Evolutionary conservation across 2,329 filamentous ascomycete species (phyloP).

Genomic region (Fusarium sp.): DNA sequence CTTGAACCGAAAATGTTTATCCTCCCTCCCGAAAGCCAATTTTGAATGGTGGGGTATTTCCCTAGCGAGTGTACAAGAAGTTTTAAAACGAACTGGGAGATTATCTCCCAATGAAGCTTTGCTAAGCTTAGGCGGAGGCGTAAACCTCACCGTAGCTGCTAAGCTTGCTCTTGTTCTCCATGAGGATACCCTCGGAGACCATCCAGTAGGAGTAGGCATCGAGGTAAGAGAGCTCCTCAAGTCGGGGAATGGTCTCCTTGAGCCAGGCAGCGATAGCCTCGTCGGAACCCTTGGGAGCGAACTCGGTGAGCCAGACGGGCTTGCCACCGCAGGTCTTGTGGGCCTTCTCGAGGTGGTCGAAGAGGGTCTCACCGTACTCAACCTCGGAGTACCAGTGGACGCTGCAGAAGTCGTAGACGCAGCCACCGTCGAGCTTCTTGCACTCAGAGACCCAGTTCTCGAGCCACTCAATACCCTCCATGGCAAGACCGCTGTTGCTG

Average conservation of each 20-base stretch:
- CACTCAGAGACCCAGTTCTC: conserved; percentile 67
- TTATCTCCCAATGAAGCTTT: conserved; percentile 9
- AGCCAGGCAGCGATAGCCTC: conserved; percentile 64
- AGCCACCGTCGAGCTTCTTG: conserved; percentile 56
- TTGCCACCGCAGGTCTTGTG: conserved; percentile 60
- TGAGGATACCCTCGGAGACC: conserved; percentile 60
- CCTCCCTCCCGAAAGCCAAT: conserved; percentile 45
- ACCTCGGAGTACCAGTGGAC: conserved; percentile 75
- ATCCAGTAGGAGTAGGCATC: conserved; percentile 73
- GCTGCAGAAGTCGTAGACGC: conserved; percentile 72
- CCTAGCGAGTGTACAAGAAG: conserved; percentile 59
- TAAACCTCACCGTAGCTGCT: conserved; percentile 66
- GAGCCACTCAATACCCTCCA: conserved; percentile 72
- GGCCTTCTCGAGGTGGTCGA: conserved; percentile 66
- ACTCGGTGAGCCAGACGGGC: conserved; percentile 77
- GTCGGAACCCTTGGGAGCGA: conserved; percentile 66
- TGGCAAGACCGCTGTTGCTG: conserved; percentile 68
- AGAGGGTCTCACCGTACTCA: conserved; percentile 65
- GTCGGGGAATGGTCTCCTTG: conserved; percentile 61
- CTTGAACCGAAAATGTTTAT: conserved; percentile 42
- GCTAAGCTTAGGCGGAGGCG: conserved; percentile 56
- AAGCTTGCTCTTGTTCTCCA: conserved; percentile 58
- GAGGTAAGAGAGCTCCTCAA: conserved; percentile 67
- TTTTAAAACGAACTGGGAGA: conserved; percentile 45
- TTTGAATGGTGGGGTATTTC: conserved; percentile 51